These are phyloP conservation scores for Aspergillus sp. DNA, from an alignment of 2,329 filamentous ascomycete species.

Conservation along the genomic window DNA sequence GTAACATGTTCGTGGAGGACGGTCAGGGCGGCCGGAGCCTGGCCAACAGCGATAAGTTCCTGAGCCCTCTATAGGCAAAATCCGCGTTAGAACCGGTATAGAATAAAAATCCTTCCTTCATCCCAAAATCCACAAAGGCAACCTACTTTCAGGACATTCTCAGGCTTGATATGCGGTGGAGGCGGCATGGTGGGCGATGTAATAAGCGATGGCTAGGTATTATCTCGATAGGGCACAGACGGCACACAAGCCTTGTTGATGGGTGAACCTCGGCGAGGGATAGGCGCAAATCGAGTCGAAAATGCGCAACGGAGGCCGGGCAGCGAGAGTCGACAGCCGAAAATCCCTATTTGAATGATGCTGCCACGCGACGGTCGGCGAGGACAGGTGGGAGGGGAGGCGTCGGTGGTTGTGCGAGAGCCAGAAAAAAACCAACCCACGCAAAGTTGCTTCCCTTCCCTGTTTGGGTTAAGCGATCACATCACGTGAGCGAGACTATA, in stretches of 20 bases:
- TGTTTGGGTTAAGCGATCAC: slow-evolving; percentile 38
- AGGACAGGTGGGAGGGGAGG: slow-evolving; percentile 23
- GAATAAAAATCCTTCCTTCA: not conserved
- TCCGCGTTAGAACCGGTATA: slow-evolving; percentile 15
- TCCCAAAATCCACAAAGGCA: not conserved
- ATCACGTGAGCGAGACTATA: slow-evolving; percentile 26
- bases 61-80: slow-evolving; percentile 69
- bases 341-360: slow-evolving; percentile 23
- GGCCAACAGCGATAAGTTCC: slow-evolving; percentile 97
- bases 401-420: slow-evolving; percentile 32
- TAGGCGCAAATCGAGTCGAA: slow-evolving; percentile 16
- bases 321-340: slow-evolving; percentile 29
- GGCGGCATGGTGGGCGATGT: slow-evolving; percentile 72
- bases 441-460: slow-evolving; percentile 22
- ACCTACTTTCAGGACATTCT: slow-evolving; percentile 89
- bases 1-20: slow-evolving; percentile 99
- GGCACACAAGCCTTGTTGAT: slow-evolving; percentile 10
- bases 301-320: slow-evolving; percentile 27
- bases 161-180: slow-evolving; percentile 93
- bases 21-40: slow-evolving; percentile 86
- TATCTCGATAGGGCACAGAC: slow-evolving; percentile 14
- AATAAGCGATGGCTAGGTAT: slow-evolving; percentile 16
- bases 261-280: slow-evolving; percentile 5
- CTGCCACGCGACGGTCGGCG: slow-evolving; percentile 38
- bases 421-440: slow-evolving; percentile 31